Conservation (phyloP, 208 protist species). For the Kentomonas sorsogonicus region DNA sequence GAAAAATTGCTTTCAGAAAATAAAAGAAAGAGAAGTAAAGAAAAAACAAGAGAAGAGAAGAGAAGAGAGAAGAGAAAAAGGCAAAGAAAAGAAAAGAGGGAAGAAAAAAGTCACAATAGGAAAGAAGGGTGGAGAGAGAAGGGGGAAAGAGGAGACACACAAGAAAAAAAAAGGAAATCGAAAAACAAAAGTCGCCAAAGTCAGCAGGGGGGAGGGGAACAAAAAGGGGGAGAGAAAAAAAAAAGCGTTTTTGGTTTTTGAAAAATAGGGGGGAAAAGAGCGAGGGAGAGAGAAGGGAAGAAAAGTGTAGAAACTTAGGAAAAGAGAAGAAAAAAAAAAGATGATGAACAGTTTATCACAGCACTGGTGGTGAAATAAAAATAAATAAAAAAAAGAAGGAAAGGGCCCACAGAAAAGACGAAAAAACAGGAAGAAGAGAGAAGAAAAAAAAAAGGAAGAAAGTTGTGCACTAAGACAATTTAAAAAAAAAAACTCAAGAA, state of each 20-base stretch:
- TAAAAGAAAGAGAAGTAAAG: background rate
- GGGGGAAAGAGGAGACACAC: background rate
- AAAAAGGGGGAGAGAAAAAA: too few relatives aligned
- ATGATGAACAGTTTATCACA: too few relatives aligned
- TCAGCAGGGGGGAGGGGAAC: too few relatives aligned
- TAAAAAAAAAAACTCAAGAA: constrained; percentile 8
- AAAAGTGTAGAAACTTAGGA: too few relatives aligned
- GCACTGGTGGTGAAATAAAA: too few relatives aligned
- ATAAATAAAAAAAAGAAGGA: constrained; percentile 7
- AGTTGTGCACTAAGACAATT: too few relatives aligned
- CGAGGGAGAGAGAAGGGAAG: constrained; percentile 7
- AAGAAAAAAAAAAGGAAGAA: too few relatives aligned
- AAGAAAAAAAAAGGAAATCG: background rate
- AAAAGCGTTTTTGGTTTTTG: constrained; percentile 7
- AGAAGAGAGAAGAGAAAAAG: background rate
- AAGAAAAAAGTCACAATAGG: background rate
- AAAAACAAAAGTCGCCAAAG: too few relatives aligned
- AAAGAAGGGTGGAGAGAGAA: background rate
- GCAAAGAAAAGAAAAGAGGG: background rate
- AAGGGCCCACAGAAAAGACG: constrained; percentile 5
- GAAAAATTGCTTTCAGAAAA: too few relatives aligned
- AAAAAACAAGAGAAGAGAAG: constrained; percentile 4
- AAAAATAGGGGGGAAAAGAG: background rate
- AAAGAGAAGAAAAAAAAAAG: constrained; percentile 7
- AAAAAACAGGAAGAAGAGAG: constrained; percentile 5